phyloP scores from a whole-genome alignment of 495 filamentous ascomycete genomes.

The Achaetomiella virescens region DNA sequence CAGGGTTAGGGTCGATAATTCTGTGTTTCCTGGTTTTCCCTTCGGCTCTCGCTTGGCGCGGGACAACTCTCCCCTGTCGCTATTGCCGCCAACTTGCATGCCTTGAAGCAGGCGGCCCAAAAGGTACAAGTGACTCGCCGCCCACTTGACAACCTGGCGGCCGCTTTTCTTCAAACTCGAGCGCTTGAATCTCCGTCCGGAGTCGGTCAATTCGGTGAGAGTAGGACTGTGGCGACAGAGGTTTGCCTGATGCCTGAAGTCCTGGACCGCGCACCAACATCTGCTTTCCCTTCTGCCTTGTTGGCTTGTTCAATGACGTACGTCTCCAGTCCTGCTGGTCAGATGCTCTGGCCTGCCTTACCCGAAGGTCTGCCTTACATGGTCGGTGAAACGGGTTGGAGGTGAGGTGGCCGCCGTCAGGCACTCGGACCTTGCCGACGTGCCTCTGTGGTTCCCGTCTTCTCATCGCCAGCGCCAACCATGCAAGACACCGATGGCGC shows the following conservation, averaged over 20 bases:
- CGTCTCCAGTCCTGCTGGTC: not conserved
- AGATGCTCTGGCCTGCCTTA: not conserved
- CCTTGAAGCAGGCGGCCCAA: not conserved
- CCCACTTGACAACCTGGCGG: not conserved
- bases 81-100: constrained; percentile 2
- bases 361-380: not conserved
- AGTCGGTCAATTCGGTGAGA: too few species aligned
- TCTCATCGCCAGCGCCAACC: too few species aligned
- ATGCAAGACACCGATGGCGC: not conserved
- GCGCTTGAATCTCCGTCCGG: not conserved
- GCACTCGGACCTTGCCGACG: too few species aligned
- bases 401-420: not conserved
- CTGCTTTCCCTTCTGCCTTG: not conserved
- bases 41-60: not conserved
- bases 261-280: not conserved
- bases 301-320: constrained; percentile 7
- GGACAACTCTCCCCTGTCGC: not conserved
- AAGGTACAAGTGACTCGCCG: not conserved
- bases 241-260: not conserved
- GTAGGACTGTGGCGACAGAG: not conserved
- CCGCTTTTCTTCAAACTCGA: not conserved
- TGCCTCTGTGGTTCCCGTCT: too few species aligned
- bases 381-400: not conserved
- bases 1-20: not conserved
- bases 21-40: not conserved